Conservation (phyloP, 805 yeast genomes). For the Ogataea trehalophila region DNA sequence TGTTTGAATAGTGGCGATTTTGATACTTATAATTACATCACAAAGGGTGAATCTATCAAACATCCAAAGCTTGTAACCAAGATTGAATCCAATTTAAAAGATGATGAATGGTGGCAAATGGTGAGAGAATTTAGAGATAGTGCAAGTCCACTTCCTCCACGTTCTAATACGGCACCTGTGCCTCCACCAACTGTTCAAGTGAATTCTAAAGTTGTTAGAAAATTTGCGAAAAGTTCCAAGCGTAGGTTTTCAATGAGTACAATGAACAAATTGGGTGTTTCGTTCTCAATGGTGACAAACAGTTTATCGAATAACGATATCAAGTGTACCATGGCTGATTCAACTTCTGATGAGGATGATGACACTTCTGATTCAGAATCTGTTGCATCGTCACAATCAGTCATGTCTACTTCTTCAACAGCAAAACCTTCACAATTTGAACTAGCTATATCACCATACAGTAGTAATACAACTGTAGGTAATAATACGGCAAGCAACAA, state of each 20-base stretch:
- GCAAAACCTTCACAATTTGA: background rate
- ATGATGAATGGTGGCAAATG: slow-evolving; percentile 87
- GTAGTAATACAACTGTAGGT: no score
- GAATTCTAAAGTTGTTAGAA: slow-evolving; percentile 21
- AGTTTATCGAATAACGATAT: slow-evolving; percentile 36
- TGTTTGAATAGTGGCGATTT: slow-evolving; percentile 57
- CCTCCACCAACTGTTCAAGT: slow-evolving; percentile 14
- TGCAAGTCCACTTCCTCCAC: background rate
- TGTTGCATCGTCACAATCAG: slow-evolving; percentile 16
- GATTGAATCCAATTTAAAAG: slow-evolving; percentile 46
- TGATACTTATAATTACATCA: slow-evolving; percentile 66
- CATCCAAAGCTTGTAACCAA: slow-evolving; percentile 32
- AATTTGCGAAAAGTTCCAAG: slow-evolving; percentile 29
- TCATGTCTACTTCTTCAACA: slow-evolving; percentile 1
- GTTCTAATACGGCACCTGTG: slow-evolving; percentile 3
- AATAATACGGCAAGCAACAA: no score
- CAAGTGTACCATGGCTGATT: slow-evolving; percentile 18
- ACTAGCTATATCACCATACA: no score
- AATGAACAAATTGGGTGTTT: slow-evolving; percentile 71
- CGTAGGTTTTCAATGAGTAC: slow-evolving; percentile 53
- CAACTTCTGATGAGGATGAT: slow-evolving; percentile 24
- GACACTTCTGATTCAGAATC: slow-evolving; percentile 24
- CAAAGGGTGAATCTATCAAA: slow-evolving; percentile 53
- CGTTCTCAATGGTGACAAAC: slow-evolving; percentile 71
- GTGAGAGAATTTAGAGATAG: slow-evolving; percentile 50